These are phyloP conservation scores for Coemansia sp. DNA, from an alignment of 192 early-diverging fungal species.

Conservation along the genomic window DNA sequence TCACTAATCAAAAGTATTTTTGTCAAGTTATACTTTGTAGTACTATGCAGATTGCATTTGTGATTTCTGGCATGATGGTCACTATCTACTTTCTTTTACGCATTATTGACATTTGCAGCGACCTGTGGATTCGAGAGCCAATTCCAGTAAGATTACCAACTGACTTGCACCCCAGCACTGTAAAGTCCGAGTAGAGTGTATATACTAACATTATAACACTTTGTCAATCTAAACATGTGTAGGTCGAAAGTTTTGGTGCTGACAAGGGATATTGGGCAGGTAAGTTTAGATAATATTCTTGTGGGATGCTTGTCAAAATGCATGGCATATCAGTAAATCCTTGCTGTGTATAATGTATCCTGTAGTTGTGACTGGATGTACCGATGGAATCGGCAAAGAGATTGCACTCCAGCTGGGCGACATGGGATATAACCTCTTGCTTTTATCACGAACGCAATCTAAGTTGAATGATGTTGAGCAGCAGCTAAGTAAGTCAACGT, in stretches of 20 bases:
- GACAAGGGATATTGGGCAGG: constrained; percentile 55
- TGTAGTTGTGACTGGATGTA: constrained; percentile 87
- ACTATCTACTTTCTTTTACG: constrained; percentile 36
- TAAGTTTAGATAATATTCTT: constrained; percentile 8
- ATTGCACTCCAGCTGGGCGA: constrained; percentile 86
- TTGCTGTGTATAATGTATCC: not conserved
- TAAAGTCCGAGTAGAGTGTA: not conserved
- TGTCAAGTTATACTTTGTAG: constrained; percentile 13
- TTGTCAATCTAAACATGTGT: not conserved
- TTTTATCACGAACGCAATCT: constrained; percentile 76
- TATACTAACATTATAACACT: not conserved
- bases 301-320: not conserved
- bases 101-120: constrained; percentile 33
- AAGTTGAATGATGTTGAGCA: constrained; percentile 74
- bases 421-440: constrained; percentile 76
- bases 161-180: not conserved
- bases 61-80: constrained; percentile 21
- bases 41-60: constrained; percentile 45
- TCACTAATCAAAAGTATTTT: not conserved
- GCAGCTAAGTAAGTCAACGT: constrained; percentile 56
- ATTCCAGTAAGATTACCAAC: constrained; percentile 22
- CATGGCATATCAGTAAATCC: not conserved
- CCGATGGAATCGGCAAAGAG: constrained; percentile 95
- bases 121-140: constrained; percentile 41
- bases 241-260: constrained; percentile 50